phyloP scores from a whole-genome alignment of 73 alveolate species.

The Tetrahymena borealis region DNA sequence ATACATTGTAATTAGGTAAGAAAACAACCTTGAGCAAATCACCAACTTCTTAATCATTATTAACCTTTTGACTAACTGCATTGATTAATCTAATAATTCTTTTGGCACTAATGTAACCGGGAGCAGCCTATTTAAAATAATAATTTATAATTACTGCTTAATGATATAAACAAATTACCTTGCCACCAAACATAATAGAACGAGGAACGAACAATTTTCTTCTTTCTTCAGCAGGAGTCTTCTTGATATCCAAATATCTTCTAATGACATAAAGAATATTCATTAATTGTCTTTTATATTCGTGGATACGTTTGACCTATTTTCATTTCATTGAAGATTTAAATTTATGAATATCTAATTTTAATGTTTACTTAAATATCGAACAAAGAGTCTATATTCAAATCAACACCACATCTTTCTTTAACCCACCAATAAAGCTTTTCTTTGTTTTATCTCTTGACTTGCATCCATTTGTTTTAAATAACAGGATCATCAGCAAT shows the following conservation, averaged over 20 bases:
- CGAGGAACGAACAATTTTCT: slow-evolving; percentile 61
- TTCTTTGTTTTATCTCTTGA: slow-evolving; percentile 55
- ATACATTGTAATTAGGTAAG: slow-evolving; percentile 80
- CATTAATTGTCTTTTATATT: slow-evolving; percentile 81
- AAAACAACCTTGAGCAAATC: slow-evolving; percentile 71
- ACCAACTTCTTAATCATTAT: slow-evolving; percentile 77
- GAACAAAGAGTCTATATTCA: slow-evolving; percentile 12
- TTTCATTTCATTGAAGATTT: not conserved
- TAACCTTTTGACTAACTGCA: slow-evolving; percentile 70
- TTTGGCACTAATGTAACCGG: slow-evolving; percentile 83
- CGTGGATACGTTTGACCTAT: slow-evolving; percentile 78
- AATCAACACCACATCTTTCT: slow-evolving; percentile 41
- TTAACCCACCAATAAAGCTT: slow-evolving; percentile 58
- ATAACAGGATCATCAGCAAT: slow-evolving; percentile 52
- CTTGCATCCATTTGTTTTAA: slow-evolving; percentile 40
- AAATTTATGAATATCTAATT: not conserved
- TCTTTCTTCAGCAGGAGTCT: slow-evolving; percentile 69
- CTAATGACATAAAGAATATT: slow-evolving; percentile 70
- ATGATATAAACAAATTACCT: not conserved
- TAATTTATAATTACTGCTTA: no score
- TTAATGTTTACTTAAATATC: slow-evolving; percentile 17
- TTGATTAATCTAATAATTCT: slow-evolving; percentile 77
- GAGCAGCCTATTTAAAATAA: slow-evolving; percentile 88
- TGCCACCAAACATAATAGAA: slow-evolving; percentile 88
- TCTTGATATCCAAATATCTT: slow-evolving; percentile 65